Evolutionary conservation across 441 rosid genomes (phyloP), one percentile per base, ranked within the genome.

Genomic region (Eruca vesicaria): DNA sequence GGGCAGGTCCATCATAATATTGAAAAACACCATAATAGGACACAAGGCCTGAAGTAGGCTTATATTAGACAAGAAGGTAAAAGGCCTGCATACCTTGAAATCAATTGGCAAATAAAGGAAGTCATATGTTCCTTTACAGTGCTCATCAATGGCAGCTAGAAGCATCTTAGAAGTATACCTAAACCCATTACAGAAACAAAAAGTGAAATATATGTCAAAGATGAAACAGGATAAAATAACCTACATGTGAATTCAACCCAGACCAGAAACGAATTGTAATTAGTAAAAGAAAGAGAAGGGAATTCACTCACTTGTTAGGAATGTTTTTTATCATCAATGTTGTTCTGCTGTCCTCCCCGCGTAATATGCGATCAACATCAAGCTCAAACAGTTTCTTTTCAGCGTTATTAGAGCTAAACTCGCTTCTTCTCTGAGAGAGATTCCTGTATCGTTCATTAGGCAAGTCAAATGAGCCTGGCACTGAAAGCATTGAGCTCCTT

Each of bases 111-210:
- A 74, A 76, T 88, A 88, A 63, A 88, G 79, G 79, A 88, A 88
- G 82, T 88, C 90, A 67, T 86, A 88, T 28, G 87, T 82, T 81
- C 92, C 92, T 72, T 83, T 84, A 72, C 85, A 87, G 64, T 84
- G 82, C 72, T 88, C 92, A 66, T 88, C 92, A 80, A 88, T 88
- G 66, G 90, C 88, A 75, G 87, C 88, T 67, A 88, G 65, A 78
- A 88, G 92, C 92, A 88, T 88, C 87, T 88, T 88, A 18, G 92
- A 88, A 50, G 92, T 88, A 77, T 88, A 88, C 87, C 90, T 88
- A 71, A 57, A 50, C 69, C 59, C 66, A 29, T 59, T 41, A 29
- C 66, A 58, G 50, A 32, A 69, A 16, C 53, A 35, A 18, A 20
- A 31, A 48, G 7, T 20, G 11, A 60, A 23, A 7, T 31, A 41